phyloP scores from a whole-genome alignment of 352 stramenopile genomes.

The Aphanomyces cochlioides region DNA sequence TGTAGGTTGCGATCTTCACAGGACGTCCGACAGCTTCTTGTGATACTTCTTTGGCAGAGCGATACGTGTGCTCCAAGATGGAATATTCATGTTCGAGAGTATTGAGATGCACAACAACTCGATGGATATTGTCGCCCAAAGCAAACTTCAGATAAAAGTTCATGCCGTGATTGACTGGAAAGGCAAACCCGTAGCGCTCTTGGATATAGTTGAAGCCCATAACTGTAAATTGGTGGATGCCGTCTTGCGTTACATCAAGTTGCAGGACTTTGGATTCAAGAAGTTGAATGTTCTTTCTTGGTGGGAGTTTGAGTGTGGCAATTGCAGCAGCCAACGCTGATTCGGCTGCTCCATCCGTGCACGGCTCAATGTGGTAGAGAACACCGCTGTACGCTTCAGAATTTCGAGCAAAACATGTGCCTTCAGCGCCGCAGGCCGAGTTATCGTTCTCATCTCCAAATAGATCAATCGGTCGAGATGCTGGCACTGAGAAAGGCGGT shows the following conservation, averaged over 20 bases:
- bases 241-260: constrained; percentile 18
- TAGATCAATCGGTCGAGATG: constrained; percentile 55
- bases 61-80: constrained; percentile 63
- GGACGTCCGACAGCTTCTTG: constrained; percentile 30
- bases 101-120: constrained; percentile 62
- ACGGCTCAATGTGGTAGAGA: constrained; percentile 38
- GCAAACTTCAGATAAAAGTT: constrained; percentile 75
- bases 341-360: constrained; percentile 47
- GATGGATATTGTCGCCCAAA: constrained; percentile 49
- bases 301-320: constrained; percentile 46
- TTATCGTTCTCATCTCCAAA: constrained; percentile 40
- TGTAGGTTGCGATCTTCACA: constrained; percentile 75
- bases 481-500: constrained; percentile 22
- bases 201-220: constrained; percentile 38
- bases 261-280: constrained; percentile 65
- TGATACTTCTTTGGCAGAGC: constrained; percentile 22
- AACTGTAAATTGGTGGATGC: constrained; percentile 21
- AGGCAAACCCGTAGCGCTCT: constrained; percentile 47
- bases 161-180: constrained; percentile 61
- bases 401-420: constrained; percentile 32
- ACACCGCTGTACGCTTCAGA: constrained; percentile 62
- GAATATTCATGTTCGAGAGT: constrained; percentile 59
- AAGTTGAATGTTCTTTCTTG: constrained; percentile 40
- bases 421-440: not conserved
- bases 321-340: constrained; percentile 40